Evolutionary conservation across 805 yeast species (phyloP), one percentile per base, ranked within the genome.

Genomic region (Spathaspora girioi): DNA sequence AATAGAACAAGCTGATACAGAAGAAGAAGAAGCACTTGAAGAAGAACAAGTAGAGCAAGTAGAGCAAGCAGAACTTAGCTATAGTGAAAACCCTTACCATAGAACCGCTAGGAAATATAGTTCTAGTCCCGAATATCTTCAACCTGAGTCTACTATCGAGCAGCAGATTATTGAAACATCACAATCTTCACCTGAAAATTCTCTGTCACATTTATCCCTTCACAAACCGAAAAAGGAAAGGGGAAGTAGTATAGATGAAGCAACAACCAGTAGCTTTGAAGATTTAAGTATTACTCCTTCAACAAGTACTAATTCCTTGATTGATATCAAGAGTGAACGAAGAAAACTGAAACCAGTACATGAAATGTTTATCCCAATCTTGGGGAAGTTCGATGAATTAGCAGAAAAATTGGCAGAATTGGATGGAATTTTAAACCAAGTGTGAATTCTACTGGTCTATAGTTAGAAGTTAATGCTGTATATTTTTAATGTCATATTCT

Each of bases 321-420:
- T 46, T 6, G 49, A 47, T 7, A 45, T 42, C 9, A 49, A 76
- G 27, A 70, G 76, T 27, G 58, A 54, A 31, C 53, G 52, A 43
- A 51, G 68, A 23, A 64, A 65, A 49, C 60, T 63, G 47, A 62
- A 65, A 54, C 72, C 73, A 4, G 79, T 84, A 7, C 77, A 75
- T 45, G 77, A 76, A 19, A 70, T 83, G 63, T 85, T 83, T 64
- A 70, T 78, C 57, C 87, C 88, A 1, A 71, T 86, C 7, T 69
- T 84, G 47, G 74, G 75, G 20, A 78, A 78, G 50, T 69, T 74
- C 53, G 78, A 74, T 56, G 73, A 68, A 56, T 65, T 74, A 52
- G 75, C 76, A 2, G 74, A 70, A 47, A 69, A 67, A 54, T 63
- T 74, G 53, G 76, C 76, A 0, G 73, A 71, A 58, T 61, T 74